Conservation (phyloP, 805 yeast species). For the Candida boidinii region DNA sequence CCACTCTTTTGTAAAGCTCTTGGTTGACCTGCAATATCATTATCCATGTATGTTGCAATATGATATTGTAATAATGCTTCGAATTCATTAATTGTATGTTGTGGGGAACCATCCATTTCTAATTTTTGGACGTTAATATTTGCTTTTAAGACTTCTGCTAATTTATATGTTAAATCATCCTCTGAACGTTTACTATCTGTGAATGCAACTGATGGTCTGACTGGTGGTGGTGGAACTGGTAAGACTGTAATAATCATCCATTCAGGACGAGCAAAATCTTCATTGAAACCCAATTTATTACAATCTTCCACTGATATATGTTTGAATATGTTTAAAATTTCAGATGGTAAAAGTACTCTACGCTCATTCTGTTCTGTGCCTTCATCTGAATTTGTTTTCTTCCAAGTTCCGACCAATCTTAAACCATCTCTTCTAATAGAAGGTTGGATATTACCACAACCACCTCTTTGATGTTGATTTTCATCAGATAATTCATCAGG, state of each 20-base stretch:
- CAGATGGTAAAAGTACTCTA: slow-evolving; percentile 79
- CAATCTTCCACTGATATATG: slow-evolving; percentile 86
- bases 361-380: slow-evolving; percentile 89
- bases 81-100: slow-evolving; percentile 93
- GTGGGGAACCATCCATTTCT: slow-evolving; percentile 98
- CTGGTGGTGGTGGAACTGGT: slow-evolving; percentile 99
- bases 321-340: slow-evolving; percentile 83
- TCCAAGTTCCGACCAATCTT: slow-evolving; percentile 98
- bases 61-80: slow-evolving; percentile 94
- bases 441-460: slow-evolving; percentile 97
- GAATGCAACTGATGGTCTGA: slow-evolving; percentile 95
- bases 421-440: slow-evolving; percentile 92
- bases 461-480: slow-evolving; percentile 58
- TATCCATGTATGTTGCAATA: slow-evolving; percentile 99
- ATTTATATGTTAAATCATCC: slow-evolving; percentile 95
- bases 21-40: slow-evolving; percentile 99
- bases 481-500: slow-evolving; percentile 42
- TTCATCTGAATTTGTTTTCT: slow-evolving; percentile 65
- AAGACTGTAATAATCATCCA: slow-evolving; percentile 97
- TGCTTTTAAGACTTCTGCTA: slow-evolving; percentile 95
- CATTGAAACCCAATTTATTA: slow-evolving; percentile 75
- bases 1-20: slow-evolving; percentile 98
- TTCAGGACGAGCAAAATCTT: slow-evolving; percentile 96
- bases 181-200: slow-evolving; percentile 98
- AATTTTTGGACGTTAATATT: slow-evolving; percentile 94